phyloP scores from a whole-genome alignment of 768 basidiomycete genomes.

The Boletus sp. region DNA sequence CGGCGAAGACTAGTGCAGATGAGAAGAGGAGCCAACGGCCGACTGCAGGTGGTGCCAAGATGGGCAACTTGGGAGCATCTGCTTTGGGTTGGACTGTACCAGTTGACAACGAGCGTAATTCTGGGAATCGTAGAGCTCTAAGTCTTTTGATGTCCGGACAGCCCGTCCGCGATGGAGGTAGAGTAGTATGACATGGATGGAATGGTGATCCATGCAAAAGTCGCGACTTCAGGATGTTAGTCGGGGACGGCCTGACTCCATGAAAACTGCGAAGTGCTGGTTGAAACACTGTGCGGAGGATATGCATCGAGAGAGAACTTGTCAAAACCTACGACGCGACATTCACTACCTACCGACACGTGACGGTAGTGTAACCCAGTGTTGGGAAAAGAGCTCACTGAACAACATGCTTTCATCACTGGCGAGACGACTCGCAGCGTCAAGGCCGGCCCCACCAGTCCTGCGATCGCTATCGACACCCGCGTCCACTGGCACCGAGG shows the following conservation, averaged over 20 bases:
- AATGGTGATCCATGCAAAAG: neutral
- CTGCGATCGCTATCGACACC: constrained; percentile 31
- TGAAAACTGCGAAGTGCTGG: constrained; percentile 13
- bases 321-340: neutral
- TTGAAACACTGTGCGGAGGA: constrained; percentile 20
- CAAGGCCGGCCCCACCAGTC: constrained; percentile 20
- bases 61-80: constrained; percentile 40
- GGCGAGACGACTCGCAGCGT: constrained; percentile 34
- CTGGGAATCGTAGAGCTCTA: constrained; percentile 18
- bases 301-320: constrained; percentile 14
- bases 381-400: neutral
- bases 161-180: constrained; percentile 3
- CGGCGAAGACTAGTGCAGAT: constrained; percentile 82
- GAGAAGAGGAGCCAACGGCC: constrained; percentile 85
- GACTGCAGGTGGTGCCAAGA: constrained; percentile 66
- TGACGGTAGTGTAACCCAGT: constrained; percentile 4
- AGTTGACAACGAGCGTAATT: constrained; percentile 41
- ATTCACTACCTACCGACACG: constrained; percentile 8
- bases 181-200: constrained; percentile 4
- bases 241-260: neutral
- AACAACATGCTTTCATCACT: constrained; percentile 23
- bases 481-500: constrained; percentile 38
- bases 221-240: constrained; percentile 9
- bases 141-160: neutral
- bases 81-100: constrained; percentile 20